These are phyloP conservation scores for Rhytidhysteron rufulum DNA, from an alignment of 2,329 filamentous ascomycete species.

Conservation along the genomic window DNA sequence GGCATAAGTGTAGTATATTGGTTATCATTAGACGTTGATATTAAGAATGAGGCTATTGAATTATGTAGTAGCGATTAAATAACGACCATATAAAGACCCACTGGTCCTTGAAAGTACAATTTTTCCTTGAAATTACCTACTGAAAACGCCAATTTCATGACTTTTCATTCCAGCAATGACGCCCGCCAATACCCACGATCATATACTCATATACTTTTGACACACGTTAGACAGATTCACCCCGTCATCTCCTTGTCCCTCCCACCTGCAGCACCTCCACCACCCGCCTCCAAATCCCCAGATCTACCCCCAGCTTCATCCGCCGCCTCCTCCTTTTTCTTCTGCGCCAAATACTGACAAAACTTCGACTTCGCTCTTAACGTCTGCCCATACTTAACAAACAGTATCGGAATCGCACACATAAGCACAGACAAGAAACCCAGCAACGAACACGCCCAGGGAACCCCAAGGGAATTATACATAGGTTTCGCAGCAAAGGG, in stretches of 20 bases:
- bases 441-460: slow-evolving; percentile 58
- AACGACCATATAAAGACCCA: too few relatives aligned
- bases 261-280: slow-evolving; percentile 16
- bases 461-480: slow-evolving; percentile 65
- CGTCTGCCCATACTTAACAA: slow-evolving; percentile 51
- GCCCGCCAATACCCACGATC: too few relatives aligned
- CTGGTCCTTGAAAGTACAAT: too few relatives aligned
- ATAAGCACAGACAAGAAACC: slow-evolving; percentile 48
- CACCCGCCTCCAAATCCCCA: slow-evolving; percentile 16
- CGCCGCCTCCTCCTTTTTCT: slow-evolving; percentile 26
- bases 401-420: slow-evolving; percentile 56
- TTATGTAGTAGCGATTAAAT: too few relatives aligned
- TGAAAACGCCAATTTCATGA: too few relatives aligned
- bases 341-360: slow-evolving; percentile 54
- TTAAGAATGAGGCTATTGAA: too few relatives aligned
- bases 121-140: too few relatives aligned
- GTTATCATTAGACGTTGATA: too few relatives aligned
- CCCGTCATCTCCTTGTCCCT: slow-evolving; percentile 5
- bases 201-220: too few relatives aligned
- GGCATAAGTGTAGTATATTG: too few relatives aligned
- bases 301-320: slow-evolving; percentile 12
- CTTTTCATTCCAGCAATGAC: too few relatives aligned
- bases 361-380: slow-evolving; percentile 59
- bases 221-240: too few relatives aligned
- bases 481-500: slow-evolving; percentile 50